A percentile compares a stretch with the other conserved stretches of the same genome.
These are phyloP conservation scores for Aegilops tauschii DNA, from an alignment of 176 grass and related monocot genomes.

Conservation along the genomic window DNA sequence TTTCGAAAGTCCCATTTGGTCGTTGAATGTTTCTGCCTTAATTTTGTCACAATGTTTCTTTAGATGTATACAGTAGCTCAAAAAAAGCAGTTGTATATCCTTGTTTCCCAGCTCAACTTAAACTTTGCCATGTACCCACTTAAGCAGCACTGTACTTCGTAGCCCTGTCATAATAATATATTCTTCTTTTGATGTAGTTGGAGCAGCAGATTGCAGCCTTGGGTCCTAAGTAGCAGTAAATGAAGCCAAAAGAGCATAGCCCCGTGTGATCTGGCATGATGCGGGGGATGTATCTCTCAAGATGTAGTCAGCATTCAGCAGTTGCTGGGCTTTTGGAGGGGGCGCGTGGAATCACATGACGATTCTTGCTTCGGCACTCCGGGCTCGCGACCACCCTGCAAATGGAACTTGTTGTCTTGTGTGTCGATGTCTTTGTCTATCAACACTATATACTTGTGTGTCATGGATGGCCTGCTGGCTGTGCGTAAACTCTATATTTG, in stretches of 20 bases:
- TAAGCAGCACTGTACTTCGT: background rate
- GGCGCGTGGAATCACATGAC: too few relatives aligned
- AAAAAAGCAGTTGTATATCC: background rate
- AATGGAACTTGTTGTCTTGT: too few relatives aligned
- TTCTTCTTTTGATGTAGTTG: too few relatives aligned
- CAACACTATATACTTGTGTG: too few relatives aligned
- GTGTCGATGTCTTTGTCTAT: too few relatives aligned
- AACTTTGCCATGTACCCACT: background rate
- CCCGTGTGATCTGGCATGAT: slow-evolving; percentile 27
- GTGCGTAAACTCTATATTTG: too few relatives aligned
- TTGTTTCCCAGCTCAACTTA: background rate
- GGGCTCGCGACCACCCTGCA: too few relatives aligned
- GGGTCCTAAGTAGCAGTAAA: slow-evolving; percentile 43
- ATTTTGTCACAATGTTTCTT: background rate
- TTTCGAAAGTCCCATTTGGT: background rate
- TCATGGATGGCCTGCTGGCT: too few relatives aligned
- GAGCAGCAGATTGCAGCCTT: slow-evolving; percentile 36
- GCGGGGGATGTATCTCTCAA: too few relatives aligned
- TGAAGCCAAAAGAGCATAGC: background rate
- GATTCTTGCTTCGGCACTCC: background rate
- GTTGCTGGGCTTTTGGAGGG: too few relatives aligned
- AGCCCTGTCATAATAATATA: background rate
- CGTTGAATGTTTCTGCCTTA: background rate
- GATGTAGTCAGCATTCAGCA: too few relatives aligned
- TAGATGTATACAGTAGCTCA: background rate